Evolutionary conservation across 148 eudicot genomes (phyloP).

Genomic region (Rhododendron griersonianum): DNA sequence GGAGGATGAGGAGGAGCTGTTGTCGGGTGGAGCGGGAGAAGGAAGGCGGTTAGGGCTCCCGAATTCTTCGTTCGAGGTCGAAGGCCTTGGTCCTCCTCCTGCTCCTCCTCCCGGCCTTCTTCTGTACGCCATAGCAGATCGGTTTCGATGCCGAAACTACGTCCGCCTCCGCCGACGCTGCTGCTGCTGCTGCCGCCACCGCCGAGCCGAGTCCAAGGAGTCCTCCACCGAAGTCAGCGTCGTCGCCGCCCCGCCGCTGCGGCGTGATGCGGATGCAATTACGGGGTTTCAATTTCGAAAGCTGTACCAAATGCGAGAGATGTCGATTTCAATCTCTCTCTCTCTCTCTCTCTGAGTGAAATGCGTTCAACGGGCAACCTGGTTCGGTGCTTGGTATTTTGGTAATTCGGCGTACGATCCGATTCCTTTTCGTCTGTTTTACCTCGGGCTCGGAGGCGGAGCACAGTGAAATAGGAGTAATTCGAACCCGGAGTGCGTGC

Average conservation of each 20-base stretch:
- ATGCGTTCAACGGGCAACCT: background rate
- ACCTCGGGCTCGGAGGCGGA: no score
- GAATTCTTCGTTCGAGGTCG: constrained; percentile 7
- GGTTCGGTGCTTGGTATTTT: background rate
- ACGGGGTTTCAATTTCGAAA: background rate
- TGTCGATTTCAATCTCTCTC: background rate
- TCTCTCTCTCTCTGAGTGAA: background rate
- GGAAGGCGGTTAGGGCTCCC: constrained; percentile 14
- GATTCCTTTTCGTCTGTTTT: background rate
- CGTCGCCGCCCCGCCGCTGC: background rate
- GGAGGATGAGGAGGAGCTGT: constrained; percentile 23
- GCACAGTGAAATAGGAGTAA: no score
- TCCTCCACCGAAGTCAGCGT: background rate
- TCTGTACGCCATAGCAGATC: constrained; percentile 26
- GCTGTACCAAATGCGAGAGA: background rate
- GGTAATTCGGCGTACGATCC: background rate
- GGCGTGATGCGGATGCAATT: background rate
- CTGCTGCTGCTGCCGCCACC: background rate
- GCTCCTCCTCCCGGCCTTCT: constrained; percentile 24
- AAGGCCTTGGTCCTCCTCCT: constrained; percentile 5
- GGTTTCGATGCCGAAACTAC: background rate
- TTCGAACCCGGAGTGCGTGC: no score
- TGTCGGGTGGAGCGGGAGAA: constrained; percentile 14
- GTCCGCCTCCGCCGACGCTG: background rate
- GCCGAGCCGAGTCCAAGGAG: background rate